Base-by-base conservation (phyloP, 208 protist species). In the Leishmania arabica region DNA sequence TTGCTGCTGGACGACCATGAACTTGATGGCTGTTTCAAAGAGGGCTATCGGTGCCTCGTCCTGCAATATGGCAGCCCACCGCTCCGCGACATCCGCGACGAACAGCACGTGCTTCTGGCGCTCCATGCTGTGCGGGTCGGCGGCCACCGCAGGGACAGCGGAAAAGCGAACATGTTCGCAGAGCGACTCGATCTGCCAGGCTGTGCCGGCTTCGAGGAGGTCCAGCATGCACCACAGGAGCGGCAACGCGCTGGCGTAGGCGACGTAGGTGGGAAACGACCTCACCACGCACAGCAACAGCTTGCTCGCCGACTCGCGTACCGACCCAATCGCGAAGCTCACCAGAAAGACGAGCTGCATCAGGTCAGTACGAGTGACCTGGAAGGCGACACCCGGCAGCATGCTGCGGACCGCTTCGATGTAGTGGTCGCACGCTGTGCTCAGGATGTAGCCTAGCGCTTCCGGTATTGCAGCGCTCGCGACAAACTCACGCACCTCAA, bases 401-500 rank as follows among this genome's bases (percentile, higher is more conserved):
- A 92, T 87, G 2, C 65, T 75, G 45, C 81, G 64, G 19, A 94
- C 80, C 7, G 90, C 80, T 65, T 47, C 65, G 45, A 95, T 56
- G 85, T 94, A 95, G 58, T 86, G 75, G 65, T 77, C 78, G 49
- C 89, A 92, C n/a, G 88, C 89, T n/a, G 90, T 83, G 24, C 72
- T 31, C 27, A 91, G 87, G 27, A 92, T 87, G 77, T 88, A 40
- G 27, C 74, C 62, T 31, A 95, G 74, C 31, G 81, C 85, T 2
- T 76, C 77, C 68, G 81, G 83, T n/a, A 95, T 89, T 17, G 89
- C 81, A 8, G 84, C 83, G 75, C 90, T 92, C 27, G 94, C 92
- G 34, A 96, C 91, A 82, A 95, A 96, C 85, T 96, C 94, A 37
- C 92, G 85, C 49, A 95, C 85, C 78, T 97, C 92, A 82, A 95